Percentiles rank a stretch among this genome's conserved stretches.
phyloP scores from a whole-genome alignment of 192 early-diverging fungal genomes.

The Backusella morwellensis region DNA sequence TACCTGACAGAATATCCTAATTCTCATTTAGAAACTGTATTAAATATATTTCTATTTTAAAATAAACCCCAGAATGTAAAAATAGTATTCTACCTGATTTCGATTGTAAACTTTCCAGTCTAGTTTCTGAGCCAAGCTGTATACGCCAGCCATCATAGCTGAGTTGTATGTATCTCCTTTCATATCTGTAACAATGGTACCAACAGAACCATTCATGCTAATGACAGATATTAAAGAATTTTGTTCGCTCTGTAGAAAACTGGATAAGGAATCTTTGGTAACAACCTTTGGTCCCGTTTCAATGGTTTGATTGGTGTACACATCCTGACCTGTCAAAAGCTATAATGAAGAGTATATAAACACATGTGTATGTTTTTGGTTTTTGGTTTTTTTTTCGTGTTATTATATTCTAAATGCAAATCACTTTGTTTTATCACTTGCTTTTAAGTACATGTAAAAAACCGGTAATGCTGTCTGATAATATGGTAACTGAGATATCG shows the following conservation, averaged over 20 bases:
- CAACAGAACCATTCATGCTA: background rate
- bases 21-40: background rate
- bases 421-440: background rate
- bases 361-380: background rate
- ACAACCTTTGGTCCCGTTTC: constrained; percentile 19
- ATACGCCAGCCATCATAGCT: constrained; percentile 6
- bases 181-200: constrained; percentile 2
- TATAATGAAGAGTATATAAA: background rate
- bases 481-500: constrained; percentile 22
- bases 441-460: constrained; percentile 24
- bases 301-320: constrained; percentile 17
- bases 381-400: background rate
- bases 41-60: constrained; percentile 6
- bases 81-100: constrained; percentile 9
- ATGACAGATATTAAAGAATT: background rate
- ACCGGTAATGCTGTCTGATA: constrained; percentile 20
- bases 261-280: background rate
- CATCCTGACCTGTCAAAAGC: constrained; percentile 15
- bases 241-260: background rate
- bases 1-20: background rate
- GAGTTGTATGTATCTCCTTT: constrained; percentile 16
- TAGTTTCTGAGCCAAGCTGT: constrained; percentile 7
- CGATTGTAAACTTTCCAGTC: constrained; percentile 14
- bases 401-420: background rate
- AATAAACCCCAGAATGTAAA: background rate